Conservation (phyloP, 768 basidiomycete species). For the Suillus luteus region DNA sequence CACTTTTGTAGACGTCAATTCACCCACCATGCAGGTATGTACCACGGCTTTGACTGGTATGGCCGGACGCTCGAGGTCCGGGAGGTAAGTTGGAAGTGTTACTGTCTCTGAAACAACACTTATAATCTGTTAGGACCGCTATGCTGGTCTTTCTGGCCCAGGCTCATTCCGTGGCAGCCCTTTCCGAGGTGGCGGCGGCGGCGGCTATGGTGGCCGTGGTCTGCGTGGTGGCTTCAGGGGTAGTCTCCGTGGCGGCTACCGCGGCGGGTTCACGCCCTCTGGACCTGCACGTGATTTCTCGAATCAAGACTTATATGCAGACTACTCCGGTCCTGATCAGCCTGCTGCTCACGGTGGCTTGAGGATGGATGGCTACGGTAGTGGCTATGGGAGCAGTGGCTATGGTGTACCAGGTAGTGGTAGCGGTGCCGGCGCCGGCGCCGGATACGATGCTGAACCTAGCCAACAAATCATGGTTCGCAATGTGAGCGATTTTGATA, state of each 20-base stretch:
- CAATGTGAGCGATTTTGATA: constrained; percentile 69
- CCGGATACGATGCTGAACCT: constrained; percentile 69
- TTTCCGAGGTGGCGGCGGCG: constrained; percentile 25
- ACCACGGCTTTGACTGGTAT: constrained; percentile 97
- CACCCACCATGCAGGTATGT: constrained; percentile 66
- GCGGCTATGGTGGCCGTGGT: constrained; percentile 46
- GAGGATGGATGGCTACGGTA: constrained; percentile 39
- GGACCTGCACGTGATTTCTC: constrained; percentile 72
- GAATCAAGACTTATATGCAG: constrained; percentile 87
- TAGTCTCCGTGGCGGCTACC: constrained; percentile 52
- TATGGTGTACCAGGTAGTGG: constrained; percentile 34
- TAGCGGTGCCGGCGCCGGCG: constrained; percentile 25
- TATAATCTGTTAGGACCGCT: constrained; percentile 68
- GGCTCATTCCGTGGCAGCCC: constrained; percentile 54
- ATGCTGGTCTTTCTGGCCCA: constrained; percentile 79
- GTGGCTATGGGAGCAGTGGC: constrained; percentile 43
- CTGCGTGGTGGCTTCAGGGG: constrained; percentile 55
- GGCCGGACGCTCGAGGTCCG: constrained; percentile 94
- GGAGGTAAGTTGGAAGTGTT: constrained; percentile 56
- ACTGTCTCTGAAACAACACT: not conserved
- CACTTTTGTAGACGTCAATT: not conserved
- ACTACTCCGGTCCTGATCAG: constrained; percentile 88
- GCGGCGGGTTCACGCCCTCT: constrained; percentile 54
- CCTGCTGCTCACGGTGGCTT: constrained; percentile 38
- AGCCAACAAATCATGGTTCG: constrained; percentile 98